These are phyloP conservation scores for Cordia subcordata DNA, from an alignment of 257 asterid genomes.

Conservation along the genomic window DNA sequence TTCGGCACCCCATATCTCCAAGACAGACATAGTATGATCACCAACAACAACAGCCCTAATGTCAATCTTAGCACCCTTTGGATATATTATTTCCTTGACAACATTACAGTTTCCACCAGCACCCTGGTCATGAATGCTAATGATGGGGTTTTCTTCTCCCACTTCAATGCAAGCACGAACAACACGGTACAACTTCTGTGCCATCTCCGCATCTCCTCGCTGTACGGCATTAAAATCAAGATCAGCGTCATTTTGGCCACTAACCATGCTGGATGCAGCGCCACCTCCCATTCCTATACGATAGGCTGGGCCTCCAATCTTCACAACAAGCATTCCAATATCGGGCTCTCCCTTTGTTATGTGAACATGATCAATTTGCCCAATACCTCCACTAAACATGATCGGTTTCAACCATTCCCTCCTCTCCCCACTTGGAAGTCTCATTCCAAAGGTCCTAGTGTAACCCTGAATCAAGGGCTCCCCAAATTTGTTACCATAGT, in stretches of 20 bases:
- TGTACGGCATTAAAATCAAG: conserved; percentile 87
- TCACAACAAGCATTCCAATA: conserved; percentile 88
- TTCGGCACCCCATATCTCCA: conserved; percentile 99
- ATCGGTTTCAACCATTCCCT: conserved; percentile 96
- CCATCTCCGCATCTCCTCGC: conserved; percentile 97
- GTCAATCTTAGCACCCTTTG: conserved; percentile 84
- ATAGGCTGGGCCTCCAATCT: conserved; percentile 97
- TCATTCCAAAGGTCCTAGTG: conserved; percentile 85
- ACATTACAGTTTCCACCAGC: conserved; percentile 80
- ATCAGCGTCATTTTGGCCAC: conserved; percentile 93
- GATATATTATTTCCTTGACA: conserved; percentile 72
- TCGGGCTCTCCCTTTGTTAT: conserved; percentile 84
- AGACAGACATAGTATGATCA: conserved; percentile 84
- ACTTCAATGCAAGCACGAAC: conserved; percentile 87
- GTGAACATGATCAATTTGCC: conserved; percentile 82
- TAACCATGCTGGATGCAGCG: conserved; percentile 99
- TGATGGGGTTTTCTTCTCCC: conserved; percentile 83
- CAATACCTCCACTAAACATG: conserved; percentile 95
- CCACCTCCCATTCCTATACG: conserved; percentile 99
- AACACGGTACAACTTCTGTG: conserved; percentile 81
- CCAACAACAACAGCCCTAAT: conserved; percentile 85
- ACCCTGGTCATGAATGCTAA: conserved; percentile 95
- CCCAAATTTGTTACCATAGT: conserved; percentile 91
- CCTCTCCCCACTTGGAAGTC: conserved; percentile 84
- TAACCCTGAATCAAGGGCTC: conserved; percentile 97